Percentiles rank a stretch among this genome's conserved stretches.
phyloP scores from a whole-genome alignment of 1,139 yeast genomes.

The Candida frijolesensis region DNA sequence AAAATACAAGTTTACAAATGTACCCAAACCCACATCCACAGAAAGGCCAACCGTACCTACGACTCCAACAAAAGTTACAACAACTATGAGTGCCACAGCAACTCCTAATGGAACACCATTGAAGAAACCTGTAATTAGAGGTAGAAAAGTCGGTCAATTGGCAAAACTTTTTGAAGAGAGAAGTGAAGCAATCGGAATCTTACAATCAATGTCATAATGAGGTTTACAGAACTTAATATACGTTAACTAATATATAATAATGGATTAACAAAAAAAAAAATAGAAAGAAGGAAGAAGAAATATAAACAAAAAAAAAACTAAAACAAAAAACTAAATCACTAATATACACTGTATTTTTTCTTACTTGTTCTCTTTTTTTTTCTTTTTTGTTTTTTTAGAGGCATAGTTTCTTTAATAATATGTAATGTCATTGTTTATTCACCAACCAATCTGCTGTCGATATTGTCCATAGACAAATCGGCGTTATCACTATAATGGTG shows the following conservation, averaged over 20 bases:
- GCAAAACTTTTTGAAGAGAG: constrained; percentile 61
- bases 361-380: not conserved
- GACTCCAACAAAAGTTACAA: not conserved
- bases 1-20: constrained; percentile 31
- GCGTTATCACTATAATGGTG: constrained; percentile 31
- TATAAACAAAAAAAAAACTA: not conserved
- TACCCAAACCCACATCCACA: not conserved
- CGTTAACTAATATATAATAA: not conserved
- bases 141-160: constrained; percentile 56
- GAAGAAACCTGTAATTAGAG: constrained; percentile 52
- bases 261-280: constrained; percentile 1
- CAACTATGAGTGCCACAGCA: not conserved
- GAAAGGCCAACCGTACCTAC: not conserved
- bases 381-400: not conserved
- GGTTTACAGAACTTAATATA: not conserved
- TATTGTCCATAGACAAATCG: constrained; percentile 50
- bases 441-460: constrained; percentile 50
- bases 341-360: not conserved
- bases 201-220: constrained; percentile 33
- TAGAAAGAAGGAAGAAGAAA: not conserved
- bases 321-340: not conserved
- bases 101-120: constrained; percentile 1
- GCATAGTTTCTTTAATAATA: not conserved
- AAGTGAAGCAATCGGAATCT: constrained; percentile 51
- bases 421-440: constrained; percentile 26